These are phyloP conservation scores for Paramecium sonneborni DNA, from an alignment of 73 alveolate species.

Conservation along the genomic window DNA sequence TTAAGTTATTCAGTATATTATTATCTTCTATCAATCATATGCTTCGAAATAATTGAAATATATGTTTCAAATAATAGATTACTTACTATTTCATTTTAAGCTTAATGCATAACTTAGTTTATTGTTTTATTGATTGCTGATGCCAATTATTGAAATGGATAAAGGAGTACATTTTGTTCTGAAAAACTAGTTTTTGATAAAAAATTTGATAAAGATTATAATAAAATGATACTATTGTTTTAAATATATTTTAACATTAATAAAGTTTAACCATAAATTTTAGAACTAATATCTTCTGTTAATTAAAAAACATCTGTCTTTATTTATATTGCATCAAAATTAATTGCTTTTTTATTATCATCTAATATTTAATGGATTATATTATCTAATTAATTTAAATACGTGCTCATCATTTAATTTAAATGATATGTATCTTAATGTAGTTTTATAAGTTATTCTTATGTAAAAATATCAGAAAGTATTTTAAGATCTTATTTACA, in stretches of 20 bases:
- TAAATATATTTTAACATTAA: neutral
- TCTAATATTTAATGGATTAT: neutral
- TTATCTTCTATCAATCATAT: constrained; percentile 4
- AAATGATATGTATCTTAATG: neutral
- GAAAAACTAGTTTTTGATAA: neutral
- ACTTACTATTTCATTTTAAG: constrained; percentile 4
- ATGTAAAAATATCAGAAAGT: neutral
- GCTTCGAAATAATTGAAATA: neutral
- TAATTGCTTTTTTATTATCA: neutral
- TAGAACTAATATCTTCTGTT: neutral
- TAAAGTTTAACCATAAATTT: neutral
- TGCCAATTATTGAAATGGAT: neutral
- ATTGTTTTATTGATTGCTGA: neutral
- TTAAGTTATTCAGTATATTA: neutral
- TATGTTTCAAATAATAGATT: neutral
- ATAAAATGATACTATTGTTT: neutral
- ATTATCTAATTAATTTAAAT: neutral
- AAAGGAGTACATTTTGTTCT: neutral
- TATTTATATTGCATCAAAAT: neutral
- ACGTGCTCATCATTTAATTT: neutral
- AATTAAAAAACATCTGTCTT: neutral
- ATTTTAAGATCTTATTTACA: constrained; percentile 2
- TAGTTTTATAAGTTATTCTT: neutral
- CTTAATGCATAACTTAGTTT: neutral
- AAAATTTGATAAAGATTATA: neutral